Base-by-base conservation (phyloP, 176 grass and related monocot species). In the Aechmea fasciata region DNA sequence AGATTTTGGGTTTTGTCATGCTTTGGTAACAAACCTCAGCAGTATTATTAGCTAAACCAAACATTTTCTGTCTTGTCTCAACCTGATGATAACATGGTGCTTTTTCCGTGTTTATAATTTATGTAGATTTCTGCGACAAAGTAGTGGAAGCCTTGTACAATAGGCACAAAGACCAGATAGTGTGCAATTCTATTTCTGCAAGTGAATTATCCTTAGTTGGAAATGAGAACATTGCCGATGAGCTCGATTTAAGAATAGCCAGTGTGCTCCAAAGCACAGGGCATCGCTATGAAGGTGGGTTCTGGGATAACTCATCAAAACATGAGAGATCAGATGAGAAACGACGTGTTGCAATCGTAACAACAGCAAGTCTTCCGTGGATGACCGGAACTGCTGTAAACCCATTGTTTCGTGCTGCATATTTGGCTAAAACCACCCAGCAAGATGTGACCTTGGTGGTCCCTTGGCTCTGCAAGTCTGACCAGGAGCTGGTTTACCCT, bases 371-470 rank as follows among this genome's bases (percentile, higher is more conserved):
- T 72, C 86, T 97, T 77, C 93, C 93, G 71, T 97, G 93, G 93
- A 87, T 97, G 93, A 97, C 93, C 51, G 93, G 93, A 61, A 97
- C 93, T 82, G 79, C 93, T 68, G 87, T 97, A 11, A 97, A 97
- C 78, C 93, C 89, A 64, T 65, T 96, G 73, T 97, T 97, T 67
- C 79, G 81, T 78, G 93, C 93, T 85, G 89, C 93, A 69, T 97
- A 92, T 78, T 66, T 97, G 70, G 83, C 93, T 78, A 92, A 77
- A 78, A 81, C 65, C 80, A 71, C 81, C 80, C 81, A 87, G 65
- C 89, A 96, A 80, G 87, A 90, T 15, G 89, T 92, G 14, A 96
- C 84, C 33, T 67, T 96, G 74, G 54, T 90, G 78, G 83, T 92
- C 68, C 88, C 88, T 67, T 96, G 89, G 93, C 82, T 96, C 47